phyloP scores from a whole-genome alignment of 1,284 basidiomycete genomes.

The Trichosporon sp. region DNA sequence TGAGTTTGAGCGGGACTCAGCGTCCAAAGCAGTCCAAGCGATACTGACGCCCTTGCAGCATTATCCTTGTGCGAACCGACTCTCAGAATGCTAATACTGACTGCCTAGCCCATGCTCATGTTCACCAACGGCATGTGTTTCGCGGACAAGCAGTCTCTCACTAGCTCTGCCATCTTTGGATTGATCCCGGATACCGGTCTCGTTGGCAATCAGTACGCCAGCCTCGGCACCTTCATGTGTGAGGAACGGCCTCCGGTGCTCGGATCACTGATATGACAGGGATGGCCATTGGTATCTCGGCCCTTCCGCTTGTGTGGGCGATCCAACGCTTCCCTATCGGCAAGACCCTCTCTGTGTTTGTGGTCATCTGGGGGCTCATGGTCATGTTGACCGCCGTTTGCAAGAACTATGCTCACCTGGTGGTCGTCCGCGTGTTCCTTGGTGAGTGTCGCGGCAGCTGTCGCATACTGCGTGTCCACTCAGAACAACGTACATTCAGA shows the following conservation, averaged over 20 bases:
- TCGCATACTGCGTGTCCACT: too few species aligned
- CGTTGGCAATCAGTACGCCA: slow-evolving; percentile 13
- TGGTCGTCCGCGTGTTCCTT: slow-evolving; percentile 24
- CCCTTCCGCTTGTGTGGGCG: slow-evolving; percentile 23
- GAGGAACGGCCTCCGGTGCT: neutral
- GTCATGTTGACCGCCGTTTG: slow-evolving; percentile 23
- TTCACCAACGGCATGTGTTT: slow-evolving; percentile 1
- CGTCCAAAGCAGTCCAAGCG: neutral
- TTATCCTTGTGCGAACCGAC: neutral
- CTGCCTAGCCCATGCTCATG: neutral
- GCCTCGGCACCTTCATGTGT: slow-evolving; percentile 21
- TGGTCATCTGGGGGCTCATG: slow-evolving; percentile 21
- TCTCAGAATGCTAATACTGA: neutral
- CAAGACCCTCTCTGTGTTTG: slow-evolving; percentile 11
- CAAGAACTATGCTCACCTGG: slow-evolving; percentile 26
- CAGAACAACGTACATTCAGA: too few species aligned
- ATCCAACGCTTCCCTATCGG: slow-evolving; percentile 30
- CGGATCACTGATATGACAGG: neutral
- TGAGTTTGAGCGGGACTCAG: neutral
- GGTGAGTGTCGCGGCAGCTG: too few species aligned
- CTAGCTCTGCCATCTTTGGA: slow-evolving; percentile 1
- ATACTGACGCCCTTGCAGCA: neutral
- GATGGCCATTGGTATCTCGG: slow-evolving; percentile 17
- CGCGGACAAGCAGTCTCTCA: slow-evolving; percentile 4
- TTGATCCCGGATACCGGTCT: slow-evolving; percentile 11